These are phyloP conservation scores for Neobulgaria alba DNA, from an alignment of 2,329 filamentous ascomycete species.

Conservation along the genomic window DNA sequence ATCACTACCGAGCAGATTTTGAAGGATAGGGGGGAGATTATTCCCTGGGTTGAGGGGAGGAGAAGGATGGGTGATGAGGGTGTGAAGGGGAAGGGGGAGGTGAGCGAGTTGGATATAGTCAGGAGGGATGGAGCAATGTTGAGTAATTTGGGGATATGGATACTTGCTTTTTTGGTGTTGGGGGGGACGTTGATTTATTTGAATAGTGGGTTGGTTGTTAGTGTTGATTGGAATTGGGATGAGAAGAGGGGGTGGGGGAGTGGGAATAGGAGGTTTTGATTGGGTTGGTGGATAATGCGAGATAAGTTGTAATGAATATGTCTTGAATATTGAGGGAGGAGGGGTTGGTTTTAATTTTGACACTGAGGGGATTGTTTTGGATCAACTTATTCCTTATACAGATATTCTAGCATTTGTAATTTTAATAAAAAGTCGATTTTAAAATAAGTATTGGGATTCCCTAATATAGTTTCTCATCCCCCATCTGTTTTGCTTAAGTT, in stretches of 20 bases:
- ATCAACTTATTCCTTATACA: too few relatives aligned
- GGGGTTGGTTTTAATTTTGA: too few relatives aligned
- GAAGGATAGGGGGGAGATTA: conserved; percentile 14
- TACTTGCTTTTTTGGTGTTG: background rate
- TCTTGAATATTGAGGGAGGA: too few relatives aligned
- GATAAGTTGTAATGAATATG: too few relatives aligned
- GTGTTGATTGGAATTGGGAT: background rate
- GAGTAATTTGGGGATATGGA: background rate
- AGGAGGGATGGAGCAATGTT: background rate
- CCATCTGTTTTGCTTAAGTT: too few relatives aligned
- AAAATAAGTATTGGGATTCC: too few relatives aligned
- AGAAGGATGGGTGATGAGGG: conserved; percentile 12
- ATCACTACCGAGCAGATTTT: conserved; percentile 48
- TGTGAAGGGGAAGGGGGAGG: conserved; percentile 16
- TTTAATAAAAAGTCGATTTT: too few relatives aligned
- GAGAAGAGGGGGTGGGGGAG: background rate
- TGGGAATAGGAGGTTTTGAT: too few relatives aligned
- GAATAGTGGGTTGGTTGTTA: background rate
- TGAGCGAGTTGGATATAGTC: conserved; percentile 19
- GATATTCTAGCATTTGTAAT: too few relatives aligned
- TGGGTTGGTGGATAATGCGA: too few relatives aligned
- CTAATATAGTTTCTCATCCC: too few relatives aligned
- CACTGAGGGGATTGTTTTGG: too few relatives aligned
- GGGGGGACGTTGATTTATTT: background rate
- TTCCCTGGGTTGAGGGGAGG: conserved; percentile 18